Percentiles rank a stretch among this genome's conserved stretches.
Conservation (phyloP, 176 grass and related monocot genomes). For the Oropetium thomaeum region DNA sequence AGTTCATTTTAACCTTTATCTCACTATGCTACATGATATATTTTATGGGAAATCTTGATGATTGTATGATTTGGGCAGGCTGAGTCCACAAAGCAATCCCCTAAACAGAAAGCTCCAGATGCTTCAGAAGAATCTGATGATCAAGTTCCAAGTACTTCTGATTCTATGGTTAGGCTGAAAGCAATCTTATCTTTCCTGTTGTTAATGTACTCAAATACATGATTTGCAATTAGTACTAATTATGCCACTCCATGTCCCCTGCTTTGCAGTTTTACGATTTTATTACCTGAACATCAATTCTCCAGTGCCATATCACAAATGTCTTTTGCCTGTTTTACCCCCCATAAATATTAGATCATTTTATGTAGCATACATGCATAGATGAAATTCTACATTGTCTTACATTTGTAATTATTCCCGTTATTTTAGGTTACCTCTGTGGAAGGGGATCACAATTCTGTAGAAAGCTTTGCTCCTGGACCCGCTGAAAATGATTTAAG, state of each 20-base stretch:
- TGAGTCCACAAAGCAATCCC: constrained; percentile 38
- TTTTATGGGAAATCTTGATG: background rate
- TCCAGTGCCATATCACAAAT: background rate
- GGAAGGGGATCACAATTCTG: constrained; percentile 27
- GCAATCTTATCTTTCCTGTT: background rate
- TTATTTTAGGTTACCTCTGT: constrained; percentile 39
- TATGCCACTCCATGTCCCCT: background rate
- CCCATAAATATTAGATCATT: background rate
- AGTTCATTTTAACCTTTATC: background rate
- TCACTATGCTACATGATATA: background rate
- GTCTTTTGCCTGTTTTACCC: background rate
- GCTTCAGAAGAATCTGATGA: constrained; percentile 7
- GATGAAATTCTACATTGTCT: background rate
- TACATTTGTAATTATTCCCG: background rate
- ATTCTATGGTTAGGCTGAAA: constrained; percentile 31
- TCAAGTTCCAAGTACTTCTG: constrained; percentile 30
- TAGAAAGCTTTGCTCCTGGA: constrained; percentile 26
- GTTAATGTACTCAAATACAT: background rate
- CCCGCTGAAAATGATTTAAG: constrained; percentile 9
- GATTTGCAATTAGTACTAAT: background rate
- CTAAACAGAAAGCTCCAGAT: constrained; percentile 24
- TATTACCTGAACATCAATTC: background rate
- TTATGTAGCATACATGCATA: background rate
- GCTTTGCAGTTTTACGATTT: background rate
- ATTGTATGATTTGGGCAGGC: constrained; percentile 35